Evolutionary conservation across 169 alveolate genomes (phyloP).

Genomic region (Plasmodium fragile): DNA sequence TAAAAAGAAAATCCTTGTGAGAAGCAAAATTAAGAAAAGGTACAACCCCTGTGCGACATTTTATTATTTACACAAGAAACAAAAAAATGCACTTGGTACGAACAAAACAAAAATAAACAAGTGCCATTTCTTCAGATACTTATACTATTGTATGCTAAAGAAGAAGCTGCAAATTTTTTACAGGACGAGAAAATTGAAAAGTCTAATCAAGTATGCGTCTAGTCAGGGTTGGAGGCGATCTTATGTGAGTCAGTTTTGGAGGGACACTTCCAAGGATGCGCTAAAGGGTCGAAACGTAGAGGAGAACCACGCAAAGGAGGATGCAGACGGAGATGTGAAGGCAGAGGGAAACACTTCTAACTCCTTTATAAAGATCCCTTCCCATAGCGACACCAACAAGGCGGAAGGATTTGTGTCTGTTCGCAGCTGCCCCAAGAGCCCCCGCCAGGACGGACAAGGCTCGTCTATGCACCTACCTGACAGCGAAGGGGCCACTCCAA

Average conservation of each 20-base stretch:
- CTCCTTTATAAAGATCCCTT: neutral
- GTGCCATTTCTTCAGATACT: conserved; percentile 24
- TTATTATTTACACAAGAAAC: conserved; percentile 8
- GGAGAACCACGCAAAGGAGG: neutral
- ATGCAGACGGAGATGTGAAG: neutral
- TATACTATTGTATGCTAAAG: conserved; percentile 24
- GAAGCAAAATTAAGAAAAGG: conserved; percentile 21
- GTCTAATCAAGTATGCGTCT: neutral
- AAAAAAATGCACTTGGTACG: neutral
- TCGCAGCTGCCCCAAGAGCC: neutral
- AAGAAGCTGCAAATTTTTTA: conserved; percentile 31
- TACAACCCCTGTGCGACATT: conserved; percentile 1
- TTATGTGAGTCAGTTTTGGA: neutral
- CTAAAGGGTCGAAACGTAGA: neutral
- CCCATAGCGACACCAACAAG: neutral
- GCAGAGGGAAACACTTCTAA: neutral
- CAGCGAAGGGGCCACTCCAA: neutral
- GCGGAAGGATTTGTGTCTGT: neutral
- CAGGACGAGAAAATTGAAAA: conserved; percentile 13
- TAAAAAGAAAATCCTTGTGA: conserved; percentile 40
- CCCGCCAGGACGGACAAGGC: neutral
- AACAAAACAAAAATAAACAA: conserved; percentile 3
- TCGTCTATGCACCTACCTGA: neutral
- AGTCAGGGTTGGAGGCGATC: neutral
- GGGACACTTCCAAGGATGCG: neutral